phyloP scores from a whole-genome alignment of 2,329 filamentous ascomycete species.

The Chalara sp. region DNA sequence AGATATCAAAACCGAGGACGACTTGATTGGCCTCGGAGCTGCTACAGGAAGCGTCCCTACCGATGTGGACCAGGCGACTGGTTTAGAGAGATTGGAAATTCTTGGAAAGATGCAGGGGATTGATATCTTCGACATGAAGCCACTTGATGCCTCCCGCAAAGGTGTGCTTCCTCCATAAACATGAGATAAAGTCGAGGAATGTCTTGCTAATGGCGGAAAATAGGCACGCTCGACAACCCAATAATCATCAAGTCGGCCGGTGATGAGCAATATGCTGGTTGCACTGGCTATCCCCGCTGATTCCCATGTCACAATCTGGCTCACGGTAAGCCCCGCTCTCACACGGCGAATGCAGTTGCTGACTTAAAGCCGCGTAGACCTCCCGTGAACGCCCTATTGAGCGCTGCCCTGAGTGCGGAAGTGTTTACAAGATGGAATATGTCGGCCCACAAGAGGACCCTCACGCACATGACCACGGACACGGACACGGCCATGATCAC shows the following conservation, averaged over 20 bases:
- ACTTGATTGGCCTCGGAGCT: slow-evolving; percentile 81
- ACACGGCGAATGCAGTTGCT: not conserved
- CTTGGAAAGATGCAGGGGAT: slow-evolving; percentile 98
- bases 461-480: slow-evolving; percentile 48
- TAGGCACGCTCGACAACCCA: slow-evolving; percentile 83
- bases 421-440: slow-evolving; percentile 97
- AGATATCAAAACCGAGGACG: slow-evolving; percentile 80
- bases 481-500: slow-evolving; percentile 30
- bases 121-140: slow-evolving; percentile 97
- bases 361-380: slow-evolving; percentile 44
- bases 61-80: slow-evolving; percentile 92
- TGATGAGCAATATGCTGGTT: slow-evolving; percentile 94
- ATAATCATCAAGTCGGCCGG: slow-evolving; percentile 87
- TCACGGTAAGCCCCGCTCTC: slow-evolving; percentile 56
- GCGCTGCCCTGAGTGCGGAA: slow-evolving; percentile 95
- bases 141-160: slow-evolving; percentile 81
- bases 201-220: slow-evolving; percentile 9
- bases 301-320: slow-evolving; percentile 86
- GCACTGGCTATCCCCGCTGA: slow-evolving; percentile 92
- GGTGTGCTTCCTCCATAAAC: slow-evolving; percentile 43
- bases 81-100: slow-evolving; percentile 97
- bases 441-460: slow-evolving; percentile 67
- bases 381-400: slow-evolving; percentile 84
- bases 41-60: slow-evolving; percentile 77
- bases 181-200: not conserved